phyloP scores from a whole-genome alignment of 2,329 filamentous ascomycete species.

The Colletotrichum horii region DNA sequence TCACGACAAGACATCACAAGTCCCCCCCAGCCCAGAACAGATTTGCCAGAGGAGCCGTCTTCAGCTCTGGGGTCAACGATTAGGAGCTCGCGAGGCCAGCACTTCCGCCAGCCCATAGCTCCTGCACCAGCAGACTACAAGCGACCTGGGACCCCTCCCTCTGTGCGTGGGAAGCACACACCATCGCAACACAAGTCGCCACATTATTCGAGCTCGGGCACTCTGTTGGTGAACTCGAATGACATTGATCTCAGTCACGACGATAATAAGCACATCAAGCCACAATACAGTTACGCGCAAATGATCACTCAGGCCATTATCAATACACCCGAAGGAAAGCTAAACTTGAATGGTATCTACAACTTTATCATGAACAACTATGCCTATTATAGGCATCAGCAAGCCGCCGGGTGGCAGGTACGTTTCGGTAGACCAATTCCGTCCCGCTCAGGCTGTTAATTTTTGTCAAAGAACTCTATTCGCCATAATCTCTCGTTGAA shows the following conservation, averaged over 20 bases:
- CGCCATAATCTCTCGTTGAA: constrained; percentile 95
- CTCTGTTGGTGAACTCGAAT: constrained; percentile 52
- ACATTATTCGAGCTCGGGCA: constrained; percentile 39
- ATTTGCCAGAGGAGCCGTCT: constrained; percentile 18
- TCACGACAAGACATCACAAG: constrained; percentile 25
- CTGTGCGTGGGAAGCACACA: constrained; percentile 40
- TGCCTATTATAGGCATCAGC: constrained; percentile 87
- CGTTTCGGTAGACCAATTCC: constrained; percentile 32
- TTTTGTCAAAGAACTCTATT: constrained; percentile 77
- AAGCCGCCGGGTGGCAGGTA: constrained; percentile 85
- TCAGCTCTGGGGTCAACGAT: constrained; percentile 14
- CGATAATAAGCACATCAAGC: constrained; percentile 88
- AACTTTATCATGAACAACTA: constrained; percentile 90
- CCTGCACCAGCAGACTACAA: constrained; percentile 66
- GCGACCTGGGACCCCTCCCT: constrained; percentile 65
- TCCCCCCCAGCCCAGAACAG: constrained; percentile 16
- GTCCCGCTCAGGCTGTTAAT: constrained; percentile 26
- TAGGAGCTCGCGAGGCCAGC: constrained; percentile 24
- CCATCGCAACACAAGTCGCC: constrained; percentile 43
- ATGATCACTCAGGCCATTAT: constrained; percentile 97
- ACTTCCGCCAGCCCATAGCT: constrained; percentile 52
- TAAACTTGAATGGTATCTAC: constrained; percentile 93
- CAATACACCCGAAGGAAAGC: constrained; percentile 82
- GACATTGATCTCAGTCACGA: constrained; percentile 82
- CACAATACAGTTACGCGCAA: constrained; percentile 94